A percentile compares a stretch with the other conserved stretches of the same genome.
Evolutionary conservation across 148 eudicot species (phyloP).

Genomic region (Fagopyrum esculentum): DNA sequence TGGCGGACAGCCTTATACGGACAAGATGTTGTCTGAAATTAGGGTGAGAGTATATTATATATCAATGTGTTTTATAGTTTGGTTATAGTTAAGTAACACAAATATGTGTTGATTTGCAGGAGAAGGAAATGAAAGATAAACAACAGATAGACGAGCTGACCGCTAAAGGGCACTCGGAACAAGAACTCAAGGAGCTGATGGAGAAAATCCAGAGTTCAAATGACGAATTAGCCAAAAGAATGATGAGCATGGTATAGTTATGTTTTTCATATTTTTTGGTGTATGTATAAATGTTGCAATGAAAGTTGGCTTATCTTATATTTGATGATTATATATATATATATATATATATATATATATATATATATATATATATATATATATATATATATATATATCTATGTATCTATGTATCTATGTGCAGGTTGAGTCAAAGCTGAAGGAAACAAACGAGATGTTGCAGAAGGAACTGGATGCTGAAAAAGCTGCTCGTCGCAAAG

Average conservation of each 20-base stretch:
- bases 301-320: too few species aligned
- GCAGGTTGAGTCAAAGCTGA: slow-evolving; percentile 66
- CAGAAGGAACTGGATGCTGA: slow-evolving; percentile 16
- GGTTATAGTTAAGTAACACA: not conserved
- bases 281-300: not conserved
- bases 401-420: not conserved
- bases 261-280: not conserved
- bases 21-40: slow-evolving; percentile 50
- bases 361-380: not conserved
- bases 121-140: slow-evolving; percentile 45
- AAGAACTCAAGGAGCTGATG: slow-evolving; percentile 38
- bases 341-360: not conserved
- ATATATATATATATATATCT: not conserved
- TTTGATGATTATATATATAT: not conserved
- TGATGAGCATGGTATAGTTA: not conserved
- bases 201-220: slow-evolving; percentile 53
- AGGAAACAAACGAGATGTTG: slow-evolving; percentile 53
- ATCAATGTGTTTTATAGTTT: not conserved
- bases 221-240: slow-evolving; percentile 8
- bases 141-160: slow-evolving; percentile 38
- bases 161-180: slow-evolving; percentile 31
- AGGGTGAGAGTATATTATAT: slow-evolving; percentile 28
- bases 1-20: slow-evolving; percentile 59
- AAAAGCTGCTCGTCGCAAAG: too few species aligned
- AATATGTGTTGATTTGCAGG: slow-evolving; percentile 24